Evolutionary conservation across 345 rosid genomes (phyloP).

Genomic region (Gossypium bickii): DNA sequence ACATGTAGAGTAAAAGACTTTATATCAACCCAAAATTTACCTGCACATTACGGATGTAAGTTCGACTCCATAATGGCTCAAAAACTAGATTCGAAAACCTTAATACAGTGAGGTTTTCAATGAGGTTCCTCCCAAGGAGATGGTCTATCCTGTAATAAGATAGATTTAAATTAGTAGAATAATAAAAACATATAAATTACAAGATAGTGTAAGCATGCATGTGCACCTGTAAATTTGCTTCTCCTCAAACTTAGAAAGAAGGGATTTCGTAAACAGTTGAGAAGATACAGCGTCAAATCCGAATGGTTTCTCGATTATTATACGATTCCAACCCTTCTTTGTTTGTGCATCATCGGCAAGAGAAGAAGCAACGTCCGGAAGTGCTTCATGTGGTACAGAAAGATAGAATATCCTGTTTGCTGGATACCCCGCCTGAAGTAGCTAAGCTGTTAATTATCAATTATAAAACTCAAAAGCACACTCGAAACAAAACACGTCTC

Average conservation of each 20-base stretch:
- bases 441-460: conserved; percentile 29
- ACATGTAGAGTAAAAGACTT: neutral
- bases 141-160: conserved; percentile 61
- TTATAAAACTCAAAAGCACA: conserved; percentile 19
- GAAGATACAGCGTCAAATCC: conserved; percentile 61
- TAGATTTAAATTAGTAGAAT: conserved; percentile 8
- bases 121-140: conserved; percentile 67
- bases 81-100: conserved; percentile 74
- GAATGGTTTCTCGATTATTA: conserved; percentile 77
- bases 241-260: conserved; percentile 63
- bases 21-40: conserved; percentile 24
- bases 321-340: conserved; percentile 62
- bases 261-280: conserved; percentile 42
- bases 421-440: conserved; percentile 46
- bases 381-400: conserved; percentile 85
- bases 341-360: conserved; percentile 58
- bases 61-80: conserved; percentile 74
- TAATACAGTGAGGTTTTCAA: conserved; percentile 69
- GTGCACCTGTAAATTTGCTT: conserved; percentile 63
- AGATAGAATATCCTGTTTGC: conserved; percentile 69
- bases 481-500: neutral
- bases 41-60: conserved; percentile 58
- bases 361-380: conserved; percentile 58
- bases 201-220: neutral
- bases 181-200: conserved; percentile 4